Evolutionary conservation across 805 yeast genomes (phyloP).

Genomic region (Starmerella apicola): DNA sequence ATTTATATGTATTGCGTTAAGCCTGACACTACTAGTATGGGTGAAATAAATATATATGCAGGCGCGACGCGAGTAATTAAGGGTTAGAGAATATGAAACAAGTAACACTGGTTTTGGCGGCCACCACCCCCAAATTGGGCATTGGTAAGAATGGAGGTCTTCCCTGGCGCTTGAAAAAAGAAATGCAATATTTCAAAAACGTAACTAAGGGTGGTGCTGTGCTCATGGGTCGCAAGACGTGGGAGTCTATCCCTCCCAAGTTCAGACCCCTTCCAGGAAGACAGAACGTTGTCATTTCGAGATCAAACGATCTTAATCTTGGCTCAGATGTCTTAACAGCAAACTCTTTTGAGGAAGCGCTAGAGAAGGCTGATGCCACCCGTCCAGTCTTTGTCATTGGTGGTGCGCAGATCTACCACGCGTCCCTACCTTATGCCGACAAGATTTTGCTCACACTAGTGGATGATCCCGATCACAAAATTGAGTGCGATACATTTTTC

Average conservation of each 20-base stretch:
- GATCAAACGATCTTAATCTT: constrained; percentile 26
- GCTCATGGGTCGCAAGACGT: constrained; percentile 90
- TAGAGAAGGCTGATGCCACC: constrained; percentile 21
- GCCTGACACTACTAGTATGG: too few species aligned
- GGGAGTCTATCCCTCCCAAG: constrained; percentile 81
- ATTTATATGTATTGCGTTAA: too few species aligned
- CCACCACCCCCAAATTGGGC: constrained; percentile 64
- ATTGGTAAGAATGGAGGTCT: constrained; percentile 71
- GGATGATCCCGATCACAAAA: constrained; percentile 22
- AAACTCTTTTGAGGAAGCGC: constrained; percentile 35
- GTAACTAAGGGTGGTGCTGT: constrained; percentile 53
- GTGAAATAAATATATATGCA: too few species aligned
- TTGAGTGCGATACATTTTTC: constrained; percentile 64
- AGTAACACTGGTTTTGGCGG: constrained; percentile 69
- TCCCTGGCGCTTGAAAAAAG: constrained; percentile 80
- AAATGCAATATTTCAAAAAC: constrained; percentile 71
- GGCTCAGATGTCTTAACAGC: constrained; percentile 28
- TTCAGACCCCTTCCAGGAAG: constrained; percentile 76
- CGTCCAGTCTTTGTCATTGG: constrained; percentile 76
- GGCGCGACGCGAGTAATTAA: not conserved
- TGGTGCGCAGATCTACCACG: constrained; percentile 75
- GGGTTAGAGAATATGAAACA: constrained; percentile 3
- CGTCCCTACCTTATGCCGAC: constrained; percentile 39
- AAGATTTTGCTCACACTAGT: constrained; percentile 63
- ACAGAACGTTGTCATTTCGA: constrained; percentile 61